A percentile compares a stretch with the other conserved stretches of the same genome.
Evolutionary conservation across 352 stramenopile genomes (phyloP).

Genomic region (Pythium myriotylum): DNA sequence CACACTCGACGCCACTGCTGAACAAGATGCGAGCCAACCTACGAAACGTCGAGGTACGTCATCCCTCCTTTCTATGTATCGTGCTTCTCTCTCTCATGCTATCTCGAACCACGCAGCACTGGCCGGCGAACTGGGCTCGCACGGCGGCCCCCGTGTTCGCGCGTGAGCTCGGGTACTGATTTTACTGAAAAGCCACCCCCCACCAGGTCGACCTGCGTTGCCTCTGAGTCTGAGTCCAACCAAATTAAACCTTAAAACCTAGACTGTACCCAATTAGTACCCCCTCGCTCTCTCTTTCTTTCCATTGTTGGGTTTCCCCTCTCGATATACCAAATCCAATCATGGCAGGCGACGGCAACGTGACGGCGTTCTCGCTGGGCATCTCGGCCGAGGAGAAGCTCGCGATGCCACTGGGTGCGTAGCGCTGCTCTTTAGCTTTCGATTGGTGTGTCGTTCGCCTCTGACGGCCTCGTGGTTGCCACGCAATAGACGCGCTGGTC

Average conservation of each 20-base stretch:
- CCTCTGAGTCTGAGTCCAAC: constrained; percentile 12
- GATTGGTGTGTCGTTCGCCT: neutral
- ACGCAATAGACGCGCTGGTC: constrained; percentile 17
- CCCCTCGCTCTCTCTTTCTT: neutral
- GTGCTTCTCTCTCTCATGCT: neutral
- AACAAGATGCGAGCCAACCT: constrained; percentile 50
- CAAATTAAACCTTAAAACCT: constrained; percentile 25
- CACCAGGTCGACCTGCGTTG: neutral
- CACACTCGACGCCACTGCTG: constrained; percentile 40
- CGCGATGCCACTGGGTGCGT: constrained; percentile 29
- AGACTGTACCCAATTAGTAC: constrained; percentile 9
- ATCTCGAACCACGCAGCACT: constrained; percentile 53
- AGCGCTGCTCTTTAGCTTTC: neutral
- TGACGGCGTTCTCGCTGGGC: constrained; percentile 25
- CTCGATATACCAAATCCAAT: constrained; percentile 7
- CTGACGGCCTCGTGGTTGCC: constrained; percentile 9
- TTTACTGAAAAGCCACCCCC: neutral
- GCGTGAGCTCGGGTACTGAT: constrained; percentile 41
- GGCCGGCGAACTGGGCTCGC: constrained; percentile 76
- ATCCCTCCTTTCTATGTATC: neutral
- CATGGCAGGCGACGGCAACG: constrained; percentile 10
- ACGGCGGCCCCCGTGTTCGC: constrained; percentile 66
- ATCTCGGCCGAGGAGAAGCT: constrained; percentile 36
- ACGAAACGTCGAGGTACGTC: constrained; percentile 58
- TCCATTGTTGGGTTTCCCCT: neutral